These are phyloP conservation scores for Sclerotinia sclerotiorum DNA, from an alignment of 2,329 filamentous ascomycete species.

Conservation along the genomic window DNA sequence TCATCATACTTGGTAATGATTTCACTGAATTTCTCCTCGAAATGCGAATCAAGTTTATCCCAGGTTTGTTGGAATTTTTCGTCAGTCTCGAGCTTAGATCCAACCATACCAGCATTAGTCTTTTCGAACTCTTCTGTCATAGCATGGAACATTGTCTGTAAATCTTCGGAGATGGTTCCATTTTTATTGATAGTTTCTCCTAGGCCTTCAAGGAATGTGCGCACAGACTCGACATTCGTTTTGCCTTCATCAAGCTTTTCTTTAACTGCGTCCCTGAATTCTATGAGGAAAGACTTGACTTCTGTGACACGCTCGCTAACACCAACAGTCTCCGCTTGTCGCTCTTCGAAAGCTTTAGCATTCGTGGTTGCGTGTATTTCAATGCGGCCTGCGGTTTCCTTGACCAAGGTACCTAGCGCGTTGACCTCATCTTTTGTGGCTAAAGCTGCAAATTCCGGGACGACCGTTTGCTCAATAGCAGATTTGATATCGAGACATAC, in stretches of 20 bases:
- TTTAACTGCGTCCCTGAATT: constrained; percentile 75
- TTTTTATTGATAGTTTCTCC: constrained; percentile 62
- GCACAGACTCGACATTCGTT: constrained; percentile 69
- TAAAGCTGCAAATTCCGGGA: constrained; percentile 68
- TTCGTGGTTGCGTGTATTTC: constrained; percentile 70
- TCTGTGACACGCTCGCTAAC: constrained; percentile 77
- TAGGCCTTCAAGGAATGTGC: constrained; percentile 67
- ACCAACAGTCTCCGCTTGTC: constrained; percentile 77
- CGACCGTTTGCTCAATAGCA: constrained; percentile 69
- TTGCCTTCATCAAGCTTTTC: constrained; percentile 74
- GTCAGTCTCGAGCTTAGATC: constrained; percentile 78
- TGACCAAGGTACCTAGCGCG: constrained; percentile 67
- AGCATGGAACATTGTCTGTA: constrained; percentile 70
- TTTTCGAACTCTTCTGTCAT: constrained; percentile 88
- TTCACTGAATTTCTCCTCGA: constrained; percentile 69
- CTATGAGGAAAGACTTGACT: constrained; percentile 73
- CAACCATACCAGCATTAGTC: constrained; percentile 74
- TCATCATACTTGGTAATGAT: constrained; percentile 88
- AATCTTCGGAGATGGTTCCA: constrained; percentile 57
- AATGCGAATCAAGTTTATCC: constrained; percentile 54
- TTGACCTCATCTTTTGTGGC: constrained; percentile 75
- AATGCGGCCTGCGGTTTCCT: constrained; percentile 68
- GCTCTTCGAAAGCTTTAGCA: constrained; percentile 77
- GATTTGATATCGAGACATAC: constrained; percentile 83
- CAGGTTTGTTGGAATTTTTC: constrained; percentile 67